These are phyloP conservation scores for Skeletonema potamos DNA, from an alignment of 108 stramenopile genomes.

Conservation along the genomic window DNA sequence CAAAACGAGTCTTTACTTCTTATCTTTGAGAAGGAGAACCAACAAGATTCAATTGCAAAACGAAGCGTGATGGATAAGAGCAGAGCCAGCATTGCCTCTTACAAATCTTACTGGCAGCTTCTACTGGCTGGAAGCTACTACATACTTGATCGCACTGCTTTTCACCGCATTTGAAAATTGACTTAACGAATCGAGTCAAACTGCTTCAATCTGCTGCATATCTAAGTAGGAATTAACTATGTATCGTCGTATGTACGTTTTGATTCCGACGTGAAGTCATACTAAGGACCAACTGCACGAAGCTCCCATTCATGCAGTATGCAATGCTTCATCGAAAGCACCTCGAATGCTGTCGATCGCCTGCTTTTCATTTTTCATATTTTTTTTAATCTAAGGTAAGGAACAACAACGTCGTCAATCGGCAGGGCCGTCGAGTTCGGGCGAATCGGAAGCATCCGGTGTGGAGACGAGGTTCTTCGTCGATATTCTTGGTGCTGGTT, in stretches of 20 bases:
- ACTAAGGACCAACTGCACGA: neutral
- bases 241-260: neutral
- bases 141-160: neutral
- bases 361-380: neutral
- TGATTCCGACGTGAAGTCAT: neutral
- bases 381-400: neutral
- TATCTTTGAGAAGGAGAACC: neutral
- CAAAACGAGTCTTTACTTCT: neutral
- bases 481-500: neutral
- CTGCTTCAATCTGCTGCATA: neutral
- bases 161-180: neutral
- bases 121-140: no score
- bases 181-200: neutral
- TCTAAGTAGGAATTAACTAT: neutral
- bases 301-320: neutral
- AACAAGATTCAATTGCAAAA: neutral
- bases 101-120: no score
- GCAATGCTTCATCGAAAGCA: neutral
- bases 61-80: neutral
- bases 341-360: neutral
- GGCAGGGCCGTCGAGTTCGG: neutral
- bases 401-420: neutral
- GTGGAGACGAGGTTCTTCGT: neutral
- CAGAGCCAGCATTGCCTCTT: neutral
- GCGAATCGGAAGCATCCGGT: neutral